These are phyloP conservation scores for Castanea mollissima DNA, from an alignment of 306 rosid genomes.

Conservation along the genomic window DNA sequence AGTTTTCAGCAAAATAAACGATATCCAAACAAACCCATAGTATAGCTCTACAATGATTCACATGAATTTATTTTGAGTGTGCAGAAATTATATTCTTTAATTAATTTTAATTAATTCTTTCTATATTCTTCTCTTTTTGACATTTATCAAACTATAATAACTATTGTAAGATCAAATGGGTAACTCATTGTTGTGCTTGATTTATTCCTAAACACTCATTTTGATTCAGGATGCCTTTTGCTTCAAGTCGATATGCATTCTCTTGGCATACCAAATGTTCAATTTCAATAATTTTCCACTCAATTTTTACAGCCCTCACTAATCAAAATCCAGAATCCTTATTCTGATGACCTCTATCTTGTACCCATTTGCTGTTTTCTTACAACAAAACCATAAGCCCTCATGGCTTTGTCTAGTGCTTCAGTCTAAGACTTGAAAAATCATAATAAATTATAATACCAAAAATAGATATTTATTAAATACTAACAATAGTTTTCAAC, in stretches of 20 bases:
- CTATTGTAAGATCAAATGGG: background rate
- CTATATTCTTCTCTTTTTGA: background rate
- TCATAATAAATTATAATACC: conserved; percentile 2
- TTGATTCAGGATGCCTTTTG: background rate
- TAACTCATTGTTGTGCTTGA: background rate
- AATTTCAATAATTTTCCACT: background rate
- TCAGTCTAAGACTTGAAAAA: background rate
- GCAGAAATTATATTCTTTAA: background rate
- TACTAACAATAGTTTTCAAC: conserved; percentile 13
- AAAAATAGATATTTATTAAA: background rate
- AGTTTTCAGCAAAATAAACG: too few species aligned
- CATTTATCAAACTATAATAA: background rate
- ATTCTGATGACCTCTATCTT: background rate
- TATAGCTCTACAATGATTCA: background rate
- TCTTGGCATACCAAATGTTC: background rate
- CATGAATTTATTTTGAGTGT: background rate
- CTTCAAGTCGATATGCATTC: background rate
- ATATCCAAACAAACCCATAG: too few species aligned
- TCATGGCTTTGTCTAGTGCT: background rate
- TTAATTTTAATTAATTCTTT: background rate
- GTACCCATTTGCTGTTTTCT: background rate
- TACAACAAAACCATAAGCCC: background rate
- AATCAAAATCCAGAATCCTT: background rate
- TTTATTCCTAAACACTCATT: background rate
- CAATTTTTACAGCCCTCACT: background rate